Evolutionary conservation across 2,329 filamentous ascomycete genomes (phyloP), one percentile per base, ranked within the genome.

Genomic region (Colletotrichum limetticola): DNA sequence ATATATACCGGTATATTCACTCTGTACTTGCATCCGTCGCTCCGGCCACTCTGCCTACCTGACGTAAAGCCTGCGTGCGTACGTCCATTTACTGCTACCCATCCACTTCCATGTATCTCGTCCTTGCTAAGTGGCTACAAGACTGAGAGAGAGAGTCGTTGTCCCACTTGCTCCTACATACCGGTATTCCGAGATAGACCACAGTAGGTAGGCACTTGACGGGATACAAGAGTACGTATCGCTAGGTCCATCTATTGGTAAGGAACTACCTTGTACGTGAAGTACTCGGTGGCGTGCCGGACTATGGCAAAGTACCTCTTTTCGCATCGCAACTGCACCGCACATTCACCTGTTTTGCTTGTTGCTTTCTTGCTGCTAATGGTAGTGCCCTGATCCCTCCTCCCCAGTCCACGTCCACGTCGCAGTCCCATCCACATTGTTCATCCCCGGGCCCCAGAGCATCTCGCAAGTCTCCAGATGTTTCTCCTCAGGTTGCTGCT

Each of bases 291-390:
- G 66, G 66, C 66, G 70, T 46, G 26, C 60, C 42, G 32, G 66
- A 55, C 46, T 46, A 70, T 72, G 60, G 70, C 70, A 70, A 65
- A 65, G 66, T 64, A 72, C 66, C 42, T 55, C 53, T 56, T 72
- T 60, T 58, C 61, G 49, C 55, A 72, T 69, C 58, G 42, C 70
- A 28, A 46, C 63, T 30, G 58, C 63, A 57, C 37, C 26, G 53
- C 61, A 60, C 28, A 53, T 24, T 61, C 57, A 56, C 66, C 37
- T 66, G 42, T 42, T 26, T 19, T 42, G 37, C 37, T 42, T 19
- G 37, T 22, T 49, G 42, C 42, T 49, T 49, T 22, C n/a, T 9
- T 62, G n/a, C 49, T 62, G 55, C 28, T 32, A 12, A 35, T 35
- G 32, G 32, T 35, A 32, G 56, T 70, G 55, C 67, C 66, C 61